Evolutionary conservation across 306 rosid genomes (phyloP).

Genomic region (Rosa lucieae): DNA sequence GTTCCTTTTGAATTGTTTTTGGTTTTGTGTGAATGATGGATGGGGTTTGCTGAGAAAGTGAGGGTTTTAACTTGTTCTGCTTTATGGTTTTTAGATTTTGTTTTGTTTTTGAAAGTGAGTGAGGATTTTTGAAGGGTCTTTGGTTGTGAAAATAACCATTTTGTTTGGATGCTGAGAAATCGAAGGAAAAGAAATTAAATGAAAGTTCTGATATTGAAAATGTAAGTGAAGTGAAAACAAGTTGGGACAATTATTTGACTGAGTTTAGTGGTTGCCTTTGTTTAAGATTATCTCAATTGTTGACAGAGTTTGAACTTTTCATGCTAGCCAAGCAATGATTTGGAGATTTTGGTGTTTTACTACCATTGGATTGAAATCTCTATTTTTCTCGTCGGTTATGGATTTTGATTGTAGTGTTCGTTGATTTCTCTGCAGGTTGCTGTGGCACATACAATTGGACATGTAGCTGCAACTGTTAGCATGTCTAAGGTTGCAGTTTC

Average conservation of each 20-base stretch:
- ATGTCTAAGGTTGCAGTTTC: slow-evolving; percentile 99
- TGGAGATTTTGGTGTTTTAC: slow-evolving; percentile 1
- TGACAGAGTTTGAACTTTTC: background rate
- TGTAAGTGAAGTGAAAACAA: background rate
- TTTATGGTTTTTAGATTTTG: slow-evolving; percentile 1
- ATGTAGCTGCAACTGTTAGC: slow-evolving; percentile 96
- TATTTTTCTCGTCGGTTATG: slow-evolving; percentile 6
- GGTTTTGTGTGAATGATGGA: background rate
- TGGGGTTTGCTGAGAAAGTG: slow-evolving; percentile 9
- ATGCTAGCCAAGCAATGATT: background rate
- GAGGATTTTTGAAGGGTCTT: slow-evolving; percentile 1
- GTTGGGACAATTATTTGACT: background rate
- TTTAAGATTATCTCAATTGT: background rate
- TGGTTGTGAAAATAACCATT: slow-evolving; percentile 4
- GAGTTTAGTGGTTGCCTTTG: background rate
- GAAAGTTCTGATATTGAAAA: background rate
- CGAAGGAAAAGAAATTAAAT: background rate
- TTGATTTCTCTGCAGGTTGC: slow-evolving; percentile 63
- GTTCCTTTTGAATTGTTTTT: slow-evolving; percentile 1
- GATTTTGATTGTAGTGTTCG: slow-evolving; percentile 22
- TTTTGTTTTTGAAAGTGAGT: background rate
- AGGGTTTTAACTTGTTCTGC: slow-evolving; percentile 35
- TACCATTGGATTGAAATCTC: slow-evolving; percentile 15
- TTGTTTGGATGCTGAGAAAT: slow-evolving; percentile 52
- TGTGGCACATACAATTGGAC: slow-evolving; percentile 96